These are phyloP conservation scores for Geotrichum candidum DNA, from an alignment of 1,139 yeast species.

Conservation along the genomic window DNA sequence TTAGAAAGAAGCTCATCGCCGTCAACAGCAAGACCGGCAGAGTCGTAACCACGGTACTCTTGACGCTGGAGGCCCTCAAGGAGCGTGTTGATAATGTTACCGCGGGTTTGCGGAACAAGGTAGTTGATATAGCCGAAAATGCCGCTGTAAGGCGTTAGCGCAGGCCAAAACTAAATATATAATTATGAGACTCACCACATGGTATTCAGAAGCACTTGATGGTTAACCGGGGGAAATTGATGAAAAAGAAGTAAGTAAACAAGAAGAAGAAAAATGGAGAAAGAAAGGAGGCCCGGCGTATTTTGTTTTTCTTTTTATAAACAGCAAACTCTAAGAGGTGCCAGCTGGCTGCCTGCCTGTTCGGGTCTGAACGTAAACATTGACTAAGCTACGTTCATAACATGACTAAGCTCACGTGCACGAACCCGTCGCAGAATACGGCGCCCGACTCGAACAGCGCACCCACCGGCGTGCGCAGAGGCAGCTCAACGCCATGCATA, in stretches of 20 bases:
- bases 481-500: conserved; percentile 60
- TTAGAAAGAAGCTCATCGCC: conserved; percentile 52
- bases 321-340: neutral
- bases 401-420: conserved; percentile 52
- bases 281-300: neutral
- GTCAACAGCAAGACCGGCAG: conserved; percentile 93
- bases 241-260: neutral
- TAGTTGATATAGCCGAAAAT: conserved; percentile 97
- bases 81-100: conserved; percentile 83
- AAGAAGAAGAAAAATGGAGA: neutral
- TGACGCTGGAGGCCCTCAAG: conserved; percentile 88
- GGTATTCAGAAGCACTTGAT: neutral
- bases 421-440: conserved; percentile 66
- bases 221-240: neutral
- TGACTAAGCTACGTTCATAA: neutral
- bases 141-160: conserved; percentile 49
- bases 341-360: neutral
- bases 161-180: neutral
- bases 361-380: neutral
- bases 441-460: conserved; percentile 49
- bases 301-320: conserved; percentile 2
- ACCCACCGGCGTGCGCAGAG: conserved; percentile 42
- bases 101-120: conserved; percentile 85
- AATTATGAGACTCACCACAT: conserved; percentile 12
- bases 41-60: conserved; percentile 97